Base-by-base conservation (phyloP, 257 asterid genomes). In the Linaria vulgaris region DNA sequence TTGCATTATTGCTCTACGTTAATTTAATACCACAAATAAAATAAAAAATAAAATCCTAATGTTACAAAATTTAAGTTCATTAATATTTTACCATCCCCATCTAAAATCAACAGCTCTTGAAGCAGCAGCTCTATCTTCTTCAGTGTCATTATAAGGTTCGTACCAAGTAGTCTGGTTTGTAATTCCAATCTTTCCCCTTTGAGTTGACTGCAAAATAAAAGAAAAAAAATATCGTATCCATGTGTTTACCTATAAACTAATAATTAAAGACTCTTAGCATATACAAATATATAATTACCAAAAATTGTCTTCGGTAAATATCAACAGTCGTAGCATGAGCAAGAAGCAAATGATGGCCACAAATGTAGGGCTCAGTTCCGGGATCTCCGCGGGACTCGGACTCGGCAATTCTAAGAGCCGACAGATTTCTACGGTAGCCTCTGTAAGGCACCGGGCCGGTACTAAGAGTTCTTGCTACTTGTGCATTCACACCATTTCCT, bases 241-340 rank as follows among this genome's bases (percentile, higher is more conserved):
- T n/a, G n/a, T n/a, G n/a, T n/a, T n/a, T n/a, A n/a, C n/a, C n/a
- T n/a, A n/a, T n/a, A n/a, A n/a, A n/a, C n/a, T n/a, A n/a, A n/a
- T n/a, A n/a, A 11, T 12, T 9, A 6, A 27, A 27, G 6, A 27
- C 34, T 27, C 34, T 27, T 6, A 27, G 4, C 34, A 27, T 27
- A 27, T 27, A n/a, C n/a, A n/a, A n/a, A n/a, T n/a, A 6, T 27
- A 2, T 27, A 27, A 27, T 6, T 27, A 27, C 34, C 34, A 27
- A 27, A 45, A 58, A 58, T 25, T 58, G 45, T 5, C 12, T 53
- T 38, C 70, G 25, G 38, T 70, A 70, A 3, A 56, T 17, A 0
- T 70, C 43, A 8, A 70, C 75, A 1, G 70, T 66, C 2, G 55
- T 25, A 0, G 70, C 66, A 25, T 70, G 75, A 27, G 70, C 57